Base-by-base conservation (phyloP, 1,139 yeast species). In the Blastobotrys ciferrii region DNA sequence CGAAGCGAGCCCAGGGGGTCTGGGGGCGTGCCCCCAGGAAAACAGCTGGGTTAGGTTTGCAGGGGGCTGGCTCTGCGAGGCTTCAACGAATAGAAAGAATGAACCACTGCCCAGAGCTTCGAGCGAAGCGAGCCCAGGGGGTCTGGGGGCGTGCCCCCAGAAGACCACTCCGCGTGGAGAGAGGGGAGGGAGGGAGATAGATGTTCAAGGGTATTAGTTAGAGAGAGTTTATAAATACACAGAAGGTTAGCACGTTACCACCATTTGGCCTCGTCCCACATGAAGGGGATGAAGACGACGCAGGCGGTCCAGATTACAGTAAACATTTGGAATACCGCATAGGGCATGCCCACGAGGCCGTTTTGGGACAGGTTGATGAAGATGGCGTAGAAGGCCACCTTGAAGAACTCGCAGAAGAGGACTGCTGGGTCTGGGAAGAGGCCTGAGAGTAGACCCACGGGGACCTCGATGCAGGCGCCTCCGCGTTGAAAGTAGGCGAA, bases 361-460 rank as follows among this genome's bases (percentile, higher is more conserved):
- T 81, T 76, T 30, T 76, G 81, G 23, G 64, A 63, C 59, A 87
- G 81, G 68, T 91, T 88, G 58, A 84, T 67, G 62, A 77, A 81
- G 49, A 91, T 80, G 6, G 92, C 78, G 66, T 86, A 91, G 60
- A 91, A 80, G 1, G 97, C 98, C 45, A 92, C 98, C 47, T 85
- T 76, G 69, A 88, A 87, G 67, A 92, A 92, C 59, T 91, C 96
- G 66, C 82, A 79, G 61, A 94, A 83, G 52, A 92, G 74, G 42
- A 81, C 64, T 68, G 79, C 71, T 19, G 96, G 95, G 60, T 74
- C 77, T 42, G 95, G 95, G 50, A 80, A 69, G 64, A 87, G 76
- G 7, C 98, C 98, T 47, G 92, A 77, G 50, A 94, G 75, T 61
- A 94, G 78, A 4, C 89, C 84, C 49, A 88, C 84, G 9, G 99